phyloP scores from a whole-genome alignment of 768 basidiomycete species.

The Termitomyces sp. region DNA sequence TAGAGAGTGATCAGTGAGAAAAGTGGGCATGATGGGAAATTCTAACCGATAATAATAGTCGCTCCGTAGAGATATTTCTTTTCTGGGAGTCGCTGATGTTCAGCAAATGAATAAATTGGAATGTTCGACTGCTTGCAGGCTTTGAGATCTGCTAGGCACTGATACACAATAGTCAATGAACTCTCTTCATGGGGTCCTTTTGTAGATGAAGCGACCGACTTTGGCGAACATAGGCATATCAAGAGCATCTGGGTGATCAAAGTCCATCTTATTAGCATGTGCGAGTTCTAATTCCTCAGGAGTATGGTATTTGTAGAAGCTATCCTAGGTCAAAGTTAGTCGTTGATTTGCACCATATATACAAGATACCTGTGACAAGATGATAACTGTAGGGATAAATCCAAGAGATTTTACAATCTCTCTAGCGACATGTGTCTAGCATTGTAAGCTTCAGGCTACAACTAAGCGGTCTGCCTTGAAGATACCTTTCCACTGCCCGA shows the following conservation, averaged over 20 bases:
- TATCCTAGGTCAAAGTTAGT: slow-evolving; percentile 56
- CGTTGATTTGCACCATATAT: background rate
- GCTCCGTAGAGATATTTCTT: slow-evolving; percentile 91
- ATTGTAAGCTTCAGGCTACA: slow-evolving; percentile 2
- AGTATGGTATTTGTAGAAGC: slow-evolving; percentile 84
- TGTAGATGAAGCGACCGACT: slow-evolving; percentile 33
- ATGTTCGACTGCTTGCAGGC: slow-evolving; percentile 80
- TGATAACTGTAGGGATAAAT: slow-evolving; percentile 84
- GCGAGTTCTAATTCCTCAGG: slow-evolving; percentile 81
- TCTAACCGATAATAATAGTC: slow-evolving; percentile 77
- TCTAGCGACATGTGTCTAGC: slow-evolving; percentile 78
- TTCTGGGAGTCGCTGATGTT: slow-evolving; percentile 79
- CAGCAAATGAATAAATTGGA: slow-evolving; percentile 89
- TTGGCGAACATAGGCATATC: slow-evolving; percentile 85
- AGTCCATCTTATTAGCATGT: slow-evolving; percentile 73
- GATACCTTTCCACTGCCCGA: slow-evolving; percentile 83
- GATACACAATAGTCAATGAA: background rate
- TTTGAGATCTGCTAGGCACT: slow-evolving; percentile 88
- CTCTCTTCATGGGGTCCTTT: background rate
- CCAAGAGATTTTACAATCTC: slow-evolving; percentile 78
- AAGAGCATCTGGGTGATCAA: slow-evolving; percentile 91
- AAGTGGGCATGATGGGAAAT: background rate
- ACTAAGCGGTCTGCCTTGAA: slow-evolving; percentile 9
- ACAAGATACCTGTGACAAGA: slow-evolving; percentile 71
- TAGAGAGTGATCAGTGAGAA: background rate